Evolutionary conservation across 177 flowering plant species (phyloP).

Genomic region (Vitis hybrid): DNA sequence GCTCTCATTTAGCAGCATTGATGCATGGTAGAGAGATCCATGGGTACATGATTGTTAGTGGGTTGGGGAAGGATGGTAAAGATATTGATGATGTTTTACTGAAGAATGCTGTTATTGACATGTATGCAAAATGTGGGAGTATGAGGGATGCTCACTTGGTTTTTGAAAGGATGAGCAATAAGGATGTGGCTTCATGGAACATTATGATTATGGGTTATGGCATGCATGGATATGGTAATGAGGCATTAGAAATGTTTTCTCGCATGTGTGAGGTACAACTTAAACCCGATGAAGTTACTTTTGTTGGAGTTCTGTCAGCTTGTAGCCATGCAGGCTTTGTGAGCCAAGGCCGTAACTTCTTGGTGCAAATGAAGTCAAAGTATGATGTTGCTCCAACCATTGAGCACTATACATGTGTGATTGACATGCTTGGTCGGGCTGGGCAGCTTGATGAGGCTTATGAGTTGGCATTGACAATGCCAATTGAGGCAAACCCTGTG

Average conservation of each 20-base stretch:
- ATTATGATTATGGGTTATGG: conserved; percentile 72
- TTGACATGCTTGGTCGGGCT: conserved; percentile 78
- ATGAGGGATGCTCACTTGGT: conserved; percentile 45
- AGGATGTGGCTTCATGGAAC: conserved; percentile 67
- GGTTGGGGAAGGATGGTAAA: conserved; percentile 26
- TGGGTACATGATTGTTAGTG: conserved; percentile 50
- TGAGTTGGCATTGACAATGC: conserved; percentile 40
- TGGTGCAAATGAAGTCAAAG: conserved; percentile 36
- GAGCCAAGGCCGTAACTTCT: conserved; percentile 33
- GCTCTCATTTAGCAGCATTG: conserved; percentile 55
- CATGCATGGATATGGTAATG: conserved; percentile 48
- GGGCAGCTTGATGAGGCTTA: conserved; percentile 60
- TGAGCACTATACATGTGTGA: conserved; percentile 64
- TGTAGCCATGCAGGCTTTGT: conserved; percentile 64
- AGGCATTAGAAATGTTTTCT: conserved; percentile 49
- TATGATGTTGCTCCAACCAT: conserved; percentile 52
- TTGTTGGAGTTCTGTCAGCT: conserved; percentile 57
- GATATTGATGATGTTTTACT: conserved; percentile 23
- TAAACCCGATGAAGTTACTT: conserved; percentile 57
- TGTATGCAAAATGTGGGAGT: conserved; percentile 78
- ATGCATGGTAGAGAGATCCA: conserved; percentile 63
- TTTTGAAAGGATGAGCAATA: conserved; percentile 38
- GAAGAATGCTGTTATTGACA: conserved; percentile 60
- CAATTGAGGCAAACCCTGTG: conserved; percentile 50
- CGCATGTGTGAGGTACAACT: conserved; percentile 34